A percentile compares a stretch with the other conserved stretches of the same genome.
Conservation (phyloP, 352 stramenopile species). For the Aphanomyces euteiches region DNA sequence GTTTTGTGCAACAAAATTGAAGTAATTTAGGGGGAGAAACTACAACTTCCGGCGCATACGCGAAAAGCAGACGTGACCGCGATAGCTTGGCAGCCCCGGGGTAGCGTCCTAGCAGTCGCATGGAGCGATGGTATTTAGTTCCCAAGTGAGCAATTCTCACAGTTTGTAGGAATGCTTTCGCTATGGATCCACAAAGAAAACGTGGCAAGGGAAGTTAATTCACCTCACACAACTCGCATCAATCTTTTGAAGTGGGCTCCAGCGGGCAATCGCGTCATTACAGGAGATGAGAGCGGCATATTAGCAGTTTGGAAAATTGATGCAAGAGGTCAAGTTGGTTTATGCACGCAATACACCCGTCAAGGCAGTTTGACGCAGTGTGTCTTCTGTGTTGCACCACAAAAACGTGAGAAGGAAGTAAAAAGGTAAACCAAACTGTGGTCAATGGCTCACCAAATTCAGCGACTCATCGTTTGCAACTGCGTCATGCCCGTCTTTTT, state of each 20-base stretch:
- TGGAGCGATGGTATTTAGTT: conserved; percentile 66
- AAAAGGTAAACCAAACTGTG: conserved; percentile 43
- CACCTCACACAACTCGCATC: conserved; percentile 68
- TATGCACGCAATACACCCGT: conserved; percentile 80
- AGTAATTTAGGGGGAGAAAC: conserved; percentile 56
- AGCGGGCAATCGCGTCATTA: conserved; percentile 82
- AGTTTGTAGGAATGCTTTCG: conserved; percentile 62
- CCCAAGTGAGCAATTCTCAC: conserved; percentile 18
- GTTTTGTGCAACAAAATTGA: conserved; percentile 25
- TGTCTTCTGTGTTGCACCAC: conserved; percentile 67
- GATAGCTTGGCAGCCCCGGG: conserved; percentile 86
- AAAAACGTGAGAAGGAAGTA: conserved; percentile 39
- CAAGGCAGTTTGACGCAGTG: conserved; percentile 85
- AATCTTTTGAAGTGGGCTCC: conserved; percentile 85
- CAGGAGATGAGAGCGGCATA: conserved; percentile 81
- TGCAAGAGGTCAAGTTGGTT: conserved; percentile 60
- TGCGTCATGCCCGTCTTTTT: conserved; percentile 80
- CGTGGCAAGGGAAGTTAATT: conserved; percentile 70
- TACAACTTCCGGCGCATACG: conserved; percentile 51
- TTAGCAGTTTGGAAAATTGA: conserved; percentile 87
- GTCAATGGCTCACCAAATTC: conserved; percentile 9
- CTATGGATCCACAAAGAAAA: conserved; percentile 79
- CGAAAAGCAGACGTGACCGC: conserved; percentile 63
- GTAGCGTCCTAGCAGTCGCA: conserved; percentile 65
- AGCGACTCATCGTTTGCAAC: conserved; percentile 41